Evolutionary conservation across 768 basidiomycete genomes (phyloP), one percentile per base, ranked within the genome.

Genomic region (Austroboletus eburneus): DNA sequence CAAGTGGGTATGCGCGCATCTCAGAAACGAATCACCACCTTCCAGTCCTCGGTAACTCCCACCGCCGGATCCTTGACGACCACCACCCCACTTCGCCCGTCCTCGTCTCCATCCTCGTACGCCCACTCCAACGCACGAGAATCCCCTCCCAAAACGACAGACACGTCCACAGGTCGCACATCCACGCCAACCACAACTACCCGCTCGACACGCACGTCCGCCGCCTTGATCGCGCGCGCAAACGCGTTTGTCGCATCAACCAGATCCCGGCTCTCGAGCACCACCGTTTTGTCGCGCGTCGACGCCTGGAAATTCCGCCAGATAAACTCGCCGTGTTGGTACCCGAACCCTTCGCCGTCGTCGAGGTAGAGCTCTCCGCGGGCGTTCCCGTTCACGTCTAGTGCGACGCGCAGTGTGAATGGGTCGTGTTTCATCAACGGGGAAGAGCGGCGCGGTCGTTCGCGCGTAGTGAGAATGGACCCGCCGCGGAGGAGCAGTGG

Each of bases 361-460:
- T 99, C 96, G 46, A 95, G 78, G 68, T 98, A 99, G 30, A 99
- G 74, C 59, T 94, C 89, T 30, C 96, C 96, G 2, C 60, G 63
- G 0, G 94, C 94, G 24, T 53, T 59, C 22, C 69, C 66, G 2
- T 70, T 59, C 39, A 80, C 78, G 67, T 77, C 78, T 17, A 95
- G 72, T 0, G 92, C 90, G 20, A 95, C 77, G 45, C 86, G 83
- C 32, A 98, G 77, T 0, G 93, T 97, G 74, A 94, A 91, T 0
- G 95, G 96, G 62, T 99, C 96, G 43, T 74, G 68, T 70, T 84
- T 88, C 88, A 96, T 95, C 34, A 94, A 73, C 0, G 82, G 74
- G 0, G 95, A 90, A 1, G 95, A 77, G 2, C 93, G 79, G 32
- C 96, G 76, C 2, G 90, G 87, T 21, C 94, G 84, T 63, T 92